Evolutionary conservation across 805 yeast genomes (phyloP).

Genomic region (Ogataea ramenticola): DNA sequence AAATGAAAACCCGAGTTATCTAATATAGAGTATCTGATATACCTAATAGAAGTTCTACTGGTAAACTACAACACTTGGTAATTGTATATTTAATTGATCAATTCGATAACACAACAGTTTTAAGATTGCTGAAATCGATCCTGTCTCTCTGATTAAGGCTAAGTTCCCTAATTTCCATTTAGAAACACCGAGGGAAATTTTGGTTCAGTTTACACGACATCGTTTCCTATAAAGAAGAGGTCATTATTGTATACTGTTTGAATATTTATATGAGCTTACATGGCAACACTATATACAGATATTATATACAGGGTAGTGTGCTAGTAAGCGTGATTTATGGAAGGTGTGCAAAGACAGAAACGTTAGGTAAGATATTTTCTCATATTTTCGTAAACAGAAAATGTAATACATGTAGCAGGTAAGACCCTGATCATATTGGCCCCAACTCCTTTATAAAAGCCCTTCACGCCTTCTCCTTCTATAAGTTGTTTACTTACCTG

Average conservation of each 20-base stretch:
- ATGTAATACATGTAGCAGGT: constrained; percentile 91
- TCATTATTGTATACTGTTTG: too few species aligned
- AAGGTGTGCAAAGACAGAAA: too few species aligned
- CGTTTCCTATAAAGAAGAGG: too few species aligned
- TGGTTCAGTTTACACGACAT: background rate
- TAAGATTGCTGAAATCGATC: background rate
- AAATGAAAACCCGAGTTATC: too few species aligned
- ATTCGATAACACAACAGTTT: too few species aligned
- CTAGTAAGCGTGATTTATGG: background rate
- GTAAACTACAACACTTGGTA: too few species aligned
- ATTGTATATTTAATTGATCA: too few species aligned
- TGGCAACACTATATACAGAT: background rate
- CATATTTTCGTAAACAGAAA: constrained; percentile 71
- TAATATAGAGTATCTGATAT: too few species aligned
- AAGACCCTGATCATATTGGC: constrained; percentile 77
- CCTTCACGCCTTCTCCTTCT: constrained; percentile 46
- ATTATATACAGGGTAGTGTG: background rate
- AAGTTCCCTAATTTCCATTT: background rate
- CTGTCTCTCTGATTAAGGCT: too few species aligned
- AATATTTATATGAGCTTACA: too few species aligned
- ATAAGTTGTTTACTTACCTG: constrained; percentile 34
- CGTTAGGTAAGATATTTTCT: constrained; percentile 14
- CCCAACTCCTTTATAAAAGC: constrained; percentile 77
- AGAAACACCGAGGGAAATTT: background rate
- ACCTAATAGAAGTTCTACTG: too few species aligned